These are phyloP conservation scores for Cercospora sp. DNA, from an alignment of 2,329 filamentous ascomycete species.

Conservation along the genomic window DNA sequence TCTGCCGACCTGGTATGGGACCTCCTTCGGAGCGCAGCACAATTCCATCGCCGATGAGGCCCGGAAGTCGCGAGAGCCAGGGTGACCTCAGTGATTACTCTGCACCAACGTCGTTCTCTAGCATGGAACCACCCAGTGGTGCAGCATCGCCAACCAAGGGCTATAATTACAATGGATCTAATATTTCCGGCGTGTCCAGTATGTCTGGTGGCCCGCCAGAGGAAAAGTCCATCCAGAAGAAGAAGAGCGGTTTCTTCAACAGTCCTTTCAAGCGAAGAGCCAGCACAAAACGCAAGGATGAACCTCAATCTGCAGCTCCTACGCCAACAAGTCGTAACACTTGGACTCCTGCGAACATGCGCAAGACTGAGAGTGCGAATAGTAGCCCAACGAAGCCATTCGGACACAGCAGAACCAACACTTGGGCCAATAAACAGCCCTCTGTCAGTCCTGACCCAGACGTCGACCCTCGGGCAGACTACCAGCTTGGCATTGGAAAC, in stretches of 20 bases:
- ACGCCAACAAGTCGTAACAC: constrained; percentile 47
- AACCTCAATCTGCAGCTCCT: constrained; percentile 43
- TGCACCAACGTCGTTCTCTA: constrained; percentile 84
- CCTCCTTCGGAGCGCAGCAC: constrained; percentile 70
- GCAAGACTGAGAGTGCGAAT: constrained; percentile 42
- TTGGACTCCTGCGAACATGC: constrained; percentile 51
- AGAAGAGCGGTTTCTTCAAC: constrained; percentile 85
- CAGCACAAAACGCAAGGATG: constrained; percentile 71
- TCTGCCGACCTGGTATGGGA: constrained; percentile 69
- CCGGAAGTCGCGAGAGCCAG: constrained; percentile 81
- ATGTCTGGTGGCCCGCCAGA: constrained; percentile 47
- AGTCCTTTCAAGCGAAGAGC: constrained; percentile 85
- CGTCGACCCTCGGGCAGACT: constrained; percentile 86
- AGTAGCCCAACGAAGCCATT: constrained; percentile 46
- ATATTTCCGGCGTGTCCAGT: constrained; percentile 32
- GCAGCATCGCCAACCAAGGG: constrained; percentile 72
- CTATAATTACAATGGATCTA: constrained; percentile 42
- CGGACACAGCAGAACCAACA: constrained; percentile 32
- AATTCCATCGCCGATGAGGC: constrained; percentile 66
- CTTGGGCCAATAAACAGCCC: constrained; percentile 37
- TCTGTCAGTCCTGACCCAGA: constrained; percentile 58
- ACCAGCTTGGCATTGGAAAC: constrained; percentile 90
- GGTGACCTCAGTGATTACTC: constrained; percentile 72
- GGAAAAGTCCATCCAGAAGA: constrained; percentile 68
- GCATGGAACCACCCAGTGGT: constrained; percentile 73